These are phyloP conservation scores for Sclerotinia nivalis DNA, from an alignment of 2,329 filamentous ascomycete species.

Conservation along the genomic window DNA sequence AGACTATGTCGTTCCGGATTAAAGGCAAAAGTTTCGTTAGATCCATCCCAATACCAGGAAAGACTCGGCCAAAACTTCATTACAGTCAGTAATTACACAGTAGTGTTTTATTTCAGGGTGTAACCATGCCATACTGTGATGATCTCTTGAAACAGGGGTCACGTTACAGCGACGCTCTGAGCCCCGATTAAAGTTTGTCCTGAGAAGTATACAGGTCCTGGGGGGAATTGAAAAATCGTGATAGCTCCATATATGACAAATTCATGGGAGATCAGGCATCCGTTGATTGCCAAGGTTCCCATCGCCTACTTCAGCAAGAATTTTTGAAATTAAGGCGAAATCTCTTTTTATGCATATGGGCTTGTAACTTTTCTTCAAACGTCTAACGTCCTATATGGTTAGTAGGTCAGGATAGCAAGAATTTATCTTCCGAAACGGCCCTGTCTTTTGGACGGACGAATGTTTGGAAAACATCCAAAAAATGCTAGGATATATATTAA, in stretches of 20 bases:
- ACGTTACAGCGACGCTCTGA: constrained; percentile 1
- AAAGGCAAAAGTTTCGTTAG: not conserved
- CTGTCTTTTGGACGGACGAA: not conserved
- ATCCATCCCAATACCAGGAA: not conserved
- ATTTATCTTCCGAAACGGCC: no score
- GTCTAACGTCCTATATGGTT: no score
- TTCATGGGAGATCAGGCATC: no score
- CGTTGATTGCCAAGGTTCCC: no score
- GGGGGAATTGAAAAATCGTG: no score
- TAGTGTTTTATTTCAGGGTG: not conserved
- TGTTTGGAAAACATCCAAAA: no score
- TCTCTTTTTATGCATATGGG: no score
- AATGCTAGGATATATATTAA: not conserved
- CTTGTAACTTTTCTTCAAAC: no score
- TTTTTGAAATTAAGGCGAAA: no score
- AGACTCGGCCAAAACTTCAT: not conserved
- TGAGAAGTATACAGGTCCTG: not conserved
- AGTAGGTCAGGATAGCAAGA: no score
- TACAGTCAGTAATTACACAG: not conserved
- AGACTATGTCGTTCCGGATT: not conserved
- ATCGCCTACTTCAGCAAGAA: no score
- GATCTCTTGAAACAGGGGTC: constrained; percentile 1
- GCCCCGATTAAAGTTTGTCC: not conserved
- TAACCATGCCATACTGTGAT: not conserved
- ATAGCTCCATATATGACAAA: no score